A percentile compares a stretch with the other conserved stretches of the same genome.
phyloP scores from a whole-genome alignment of 176 grass and related monocot genomes.

The Melocanna baccifera region DNA sequence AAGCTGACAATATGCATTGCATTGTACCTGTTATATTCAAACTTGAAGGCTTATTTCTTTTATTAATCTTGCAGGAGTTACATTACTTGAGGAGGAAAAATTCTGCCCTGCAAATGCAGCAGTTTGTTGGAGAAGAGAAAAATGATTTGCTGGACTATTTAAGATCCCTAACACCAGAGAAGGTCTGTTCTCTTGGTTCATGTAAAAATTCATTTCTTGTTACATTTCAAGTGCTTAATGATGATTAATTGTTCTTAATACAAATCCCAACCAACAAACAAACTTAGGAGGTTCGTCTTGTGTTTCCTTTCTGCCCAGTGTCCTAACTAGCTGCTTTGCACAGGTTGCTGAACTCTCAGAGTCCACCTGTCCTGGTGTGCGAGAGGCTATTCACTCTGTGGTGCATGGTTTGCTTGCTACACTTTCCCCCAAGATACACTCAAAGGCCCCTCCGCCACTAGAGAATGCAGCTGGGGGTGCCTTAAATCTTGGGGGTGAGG shows the following conservation, averaged over 20 bases:
- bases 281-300: background rate
- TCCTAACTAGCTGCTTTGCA: conserved; percentile 29
- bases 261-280: background rate
- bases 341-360: conserved; percentile 96
- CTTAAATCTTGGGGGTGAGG: conserved; percentile 44
- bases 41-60: background rate
- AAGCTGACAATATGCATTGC: background rate
- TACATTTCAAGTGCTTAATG: background rate
- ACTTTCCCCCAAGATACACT: conserved; percentile 87
- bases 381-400: conserved; percentile 83
- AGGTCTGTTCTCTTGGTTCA: conserved; percentile 41
- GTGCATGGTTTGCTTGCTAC: conserved; percentile 90
- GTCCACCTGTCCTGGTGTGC: conserved; percentile 61
- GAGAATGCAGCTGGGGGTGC: conserved; percentile 48
- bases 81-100: conserved; percentile 77
- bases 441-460: conserved; percentile 38
- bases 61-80: conserved; percentile 57
- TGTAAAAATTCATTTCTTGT: background rate
- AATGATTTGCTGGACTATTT: conserved; percentile 91
- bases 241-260: background rate
- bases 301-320: background rate
- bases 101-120: conserved; percentile 90
- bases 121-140: conserved; percentile 90
- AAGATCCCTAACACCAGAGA: conserved; percentile 83
- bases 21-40: background rate